Percentiles rank a stretch among this genome's conserved stretches.
Conservation (phyloP, 2,329 filamentous ascomycete genomes). For the Cryphonectria radicalis region DNA sequence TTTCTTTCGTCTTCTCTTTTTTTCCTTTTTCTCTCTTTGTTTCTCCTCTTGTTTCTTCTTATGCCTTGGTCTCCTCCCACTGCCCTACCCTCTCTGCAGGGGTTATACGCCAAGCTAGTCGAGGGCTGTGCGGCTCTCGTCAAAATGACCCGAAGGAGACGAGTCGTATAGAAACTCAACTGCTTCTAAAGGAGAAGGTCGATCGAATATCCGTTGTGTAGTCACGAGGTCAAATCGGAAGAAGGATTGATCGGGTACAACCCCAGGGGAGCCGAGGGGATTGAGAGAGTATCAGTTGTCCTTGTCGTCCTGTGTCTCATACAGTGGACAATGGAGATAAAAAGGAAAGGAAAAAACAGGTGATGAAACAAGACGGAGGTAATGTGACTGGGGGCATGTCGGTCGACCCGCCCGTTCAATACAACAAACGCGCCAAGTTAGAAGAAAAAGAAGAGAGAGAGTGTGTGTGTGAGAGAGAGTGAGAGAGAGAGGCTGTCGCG, state of each 20-base stretch:
- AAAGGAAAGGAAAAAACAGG: neutral
- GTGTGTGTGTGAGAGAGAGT: neutral
- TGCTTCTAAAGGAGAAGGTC: neutral
- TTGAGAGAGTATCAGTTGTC: neutral
- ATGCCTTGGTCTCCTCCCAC: conserved; percentile 7
- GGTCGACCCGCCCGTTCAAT: conserved; percentile 9
- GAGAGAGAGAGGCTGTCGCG: neutral
- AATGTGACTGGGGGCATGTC: conserved; percentile 10
- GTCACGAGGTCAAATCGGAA: neutral
- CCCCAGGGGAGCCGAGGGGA: too few species aligned
- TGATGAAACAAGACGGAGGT: conserved; percentile 14
- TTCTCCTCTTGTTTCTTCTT: neutral
- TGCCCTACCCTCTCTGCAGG: conserved; percentile 19
- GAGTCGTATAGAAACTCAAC: neutral
- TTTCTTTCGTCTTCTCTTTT: neutral
- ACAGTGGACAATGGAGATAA: conserved; percentile 10
- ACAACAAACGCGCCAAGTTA: neutral
- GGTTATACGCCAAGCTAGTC: conserved; percentile 23
- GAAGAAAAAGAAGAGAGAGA: neutral
- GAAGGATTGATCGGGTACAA: neutral
- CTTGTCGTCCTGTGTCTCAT: conserved; percentile 19
- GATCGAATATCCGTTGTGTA: neutral
- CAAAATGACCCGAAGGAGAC: conserved; percentile 9
- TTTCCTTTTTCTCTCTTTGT: neutral
- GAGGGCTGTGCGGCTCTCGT: conserved; percentile 20